Percentiles rank a stretch among this genome's conserved stretches.
Evolutionary conservation across 208 protist species (phyloP).

Genomic region (Naegleria lovaniensis): DNA sequence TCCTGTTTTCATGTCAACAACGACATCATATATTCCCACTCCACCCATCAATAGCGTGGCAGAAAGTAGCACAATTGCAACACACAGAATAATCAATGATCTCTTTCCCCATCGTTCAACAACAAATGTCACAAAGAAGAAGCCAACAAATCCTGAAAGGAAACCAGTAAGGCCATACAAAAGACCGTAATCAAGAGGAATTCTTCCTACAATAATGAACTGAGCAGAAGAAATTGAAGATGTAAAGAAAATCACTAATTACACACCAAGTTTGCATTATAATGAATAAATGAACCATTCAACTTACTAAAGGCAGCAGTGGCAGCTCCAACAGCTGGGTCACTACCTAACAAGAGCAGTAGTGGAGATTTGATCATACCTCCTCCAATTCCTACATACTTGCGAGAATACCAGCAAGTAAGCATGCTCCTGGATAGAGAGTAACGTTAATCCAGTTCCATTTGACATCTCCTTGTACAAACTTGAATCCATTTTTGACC

Average conservation of each 20-base stretch:
- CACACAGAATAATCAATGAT: background rate
- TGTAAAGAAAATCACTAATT: conserved; percentile 10
- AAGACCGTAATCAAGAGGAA: background rate
- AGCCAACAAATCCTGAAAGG: background rate
- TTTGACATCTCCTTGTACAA: conserved; percentile 17
- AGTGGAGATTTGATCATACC: conserved; percentile 36
- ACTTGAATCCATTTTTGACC: background rate
- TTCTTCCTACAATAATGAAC: background rate
- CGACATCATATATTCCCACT: background rate
- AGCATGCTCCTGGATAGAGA: conserved; percentile 26
- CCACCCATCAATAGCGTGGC: conserved; percentile 6
- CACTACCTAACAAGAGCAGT: conserved; percentile 29
- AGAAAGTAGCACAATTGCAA: background rate
- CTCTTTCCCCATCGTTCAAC: background rate
- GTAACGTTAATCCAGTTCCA: conserved; percentile 24
- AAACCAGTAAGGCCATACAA: conserved; percentile 1
- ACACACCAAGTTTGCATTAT: background rate
- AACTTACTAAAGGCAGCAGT: conserved; percentile 29
- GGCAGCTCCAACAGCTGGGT: conserved; percentile 30
- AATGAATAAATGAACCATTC: background rate
- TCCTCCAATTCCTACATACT: conserved; percentile 39
- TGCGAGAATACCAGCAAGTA: conserved; percentile 34
- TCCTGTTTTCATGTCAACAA: background rate
- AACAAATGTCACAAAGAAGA: background rate
- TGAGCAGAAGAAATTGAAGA: background rate